Percentiles rank a stretch among this genome's conserved stretches.
Evolutionary conservation across 1,284 basidiomycete genomes (phyloP).

Genomic region (Ceratobasidium sp.): DNA sequence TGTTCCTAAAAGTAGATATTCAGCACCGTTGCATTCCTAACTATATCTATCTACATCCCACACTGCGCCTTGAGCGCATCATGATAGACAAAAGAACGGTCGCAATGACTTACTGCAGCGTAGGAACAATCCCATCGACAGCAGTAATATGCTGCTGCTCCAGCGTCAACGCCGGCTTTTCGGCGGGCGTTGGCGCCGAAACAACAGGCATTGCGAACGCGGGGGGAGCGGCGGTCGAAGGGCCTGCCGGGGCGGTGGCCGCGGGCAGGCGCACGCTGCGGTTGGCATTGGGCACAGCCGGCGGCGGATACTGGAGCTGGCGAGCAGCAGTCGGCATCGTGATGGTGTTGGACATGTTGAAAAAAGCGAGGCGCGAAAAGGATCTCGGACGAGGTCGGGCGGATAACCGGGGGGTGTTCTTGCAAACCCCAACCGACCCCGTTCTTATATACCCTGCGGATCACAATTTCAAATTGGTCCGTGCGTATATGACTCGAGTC

Average conservation of each 20-base stretch:
- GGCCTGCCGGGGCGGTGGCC: slow-evolving; percentile 13
- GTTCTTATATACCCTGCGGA: slow-evolving; percentile 44
- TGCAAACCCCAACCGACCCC: slow-evolving; percentile 29
- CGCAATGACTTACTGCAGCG: slow-evolving; percentile 71
- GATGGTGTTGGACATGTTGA: slow-evolving; percentile 38
- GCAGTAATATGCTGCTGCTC: slow-evolving; percentile 93
- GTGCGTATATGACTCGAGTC: slow-evolving; percentile 26
- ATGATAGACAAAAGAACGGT: slow-evolving; percentile 33
- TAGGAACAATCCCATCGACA: slow-evolving; percentile 94
- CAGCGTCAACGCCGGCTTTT: slow-evolving; percentile 69
- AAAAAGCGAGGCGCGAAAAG: slow-evolving; percentile 35
- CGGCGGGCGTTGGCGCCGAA: slow-evolving; percentile 48
- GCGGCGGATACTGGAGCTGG: slow-evolving; percentile 35
- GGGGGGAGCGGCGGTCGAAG: slow-evolving; percentile 35
- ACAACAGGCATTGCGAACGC: slow-evolving; percentile 45
- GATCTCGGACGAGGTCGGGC: slow-evolving; percentile 34
- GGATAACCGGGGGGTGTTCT: slow-evolving; percentile 37
- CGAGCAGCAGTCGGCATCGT: slow-evolving; percentile 46
- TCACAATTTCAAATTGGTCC: slow-evolving; percentile 18
- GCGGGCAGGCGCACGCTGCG: slow-evolving; percentile 38
- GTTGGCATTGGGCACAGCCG: slow-evolving; percentile 35
- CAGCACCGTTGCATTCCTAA: slow-evolving; percentile 39
- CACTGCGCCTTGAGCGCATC: slow-evolving; percentile 34
- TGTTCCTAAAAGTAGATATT: slow-evolving; percentile 69
- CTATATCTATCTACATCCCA: slow-evolving; percentile 42